Percentiles rank a stretch among this genome's conserved stretches.
phyloP scores from a whole-genome alignment of 176 grass and related monocot species.

The Cocos nucifera region DNA sequence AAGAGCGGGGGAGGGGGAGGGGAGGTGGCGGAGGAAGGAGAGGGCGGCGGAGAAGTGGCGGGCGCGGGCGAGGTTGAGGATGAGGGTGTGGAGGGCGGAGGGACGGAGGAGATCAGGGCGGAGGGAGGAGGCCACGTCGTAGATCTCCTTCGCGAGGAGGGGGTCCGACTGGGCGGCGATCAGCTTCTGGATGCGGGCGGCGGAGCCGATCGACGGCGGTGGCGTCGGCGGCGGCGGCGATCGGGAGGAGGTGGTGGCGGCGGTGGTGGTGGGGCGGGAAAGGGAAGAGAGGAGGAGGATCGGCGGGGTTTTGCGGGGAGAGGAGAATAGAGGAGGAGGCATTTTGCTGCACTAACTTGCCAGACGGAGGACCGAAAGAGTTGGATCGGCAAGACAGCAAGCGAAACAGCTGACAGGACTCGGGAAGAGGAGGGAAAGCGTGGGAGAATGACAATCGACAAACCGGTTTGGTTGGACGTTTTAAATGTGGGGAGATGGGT shows the following conservation, averaged over 20 bases:
- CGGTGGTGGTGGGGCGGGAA: background rate
- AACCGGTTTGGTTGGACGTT: too few species aligned
- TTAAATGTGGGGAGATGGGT: too few species aligned
- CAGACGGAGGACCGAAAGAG: too few species aligned
- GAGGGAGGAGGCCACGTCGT: slow-evolving; percentile 41
- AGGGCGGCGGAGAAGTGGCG: slow-evolving; percentile 12
- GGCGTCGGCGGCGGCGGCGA: background rate
- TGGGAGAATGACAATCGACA: too few species aligned
- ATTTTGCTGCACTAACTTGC: too few species aligned
- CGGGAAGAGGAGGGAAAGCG: too few species aligned
- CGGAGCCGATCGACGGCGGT: slow-evolving; percentile 29
- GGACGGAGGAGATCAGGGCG: slow-evolving; percentile 35
- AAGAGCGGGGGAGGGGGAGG: slow-evolving; percentile 49
- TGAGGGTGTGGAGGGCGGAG: slow-evolving; percentile 33
- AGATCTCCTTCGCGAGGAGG: slow-evolving; percentile 62
- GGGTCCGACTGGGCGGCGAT: slow-evolving; percentile 50
- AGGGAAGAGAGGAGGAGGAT: background rate
- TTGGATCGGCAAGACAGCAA: too few species aligned
- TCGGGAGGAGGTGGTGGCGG: background rate
- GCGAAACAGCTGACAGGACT: too few species aligned
- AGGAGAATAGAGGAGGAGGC: too few species aligned
- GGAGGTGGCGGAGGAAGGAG: slow-evolving; percentile 35
- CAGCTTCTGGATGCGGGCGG: slow-evolving; percentile 72
- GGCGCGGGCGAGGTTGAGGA: slow-evolving; percentile 30
- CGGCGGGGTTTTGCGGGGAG: background rate